Conservation (phyloP, 2,329 filamentous ascomycete genomes). For the Westerdykella aurantiaca region DNA sequence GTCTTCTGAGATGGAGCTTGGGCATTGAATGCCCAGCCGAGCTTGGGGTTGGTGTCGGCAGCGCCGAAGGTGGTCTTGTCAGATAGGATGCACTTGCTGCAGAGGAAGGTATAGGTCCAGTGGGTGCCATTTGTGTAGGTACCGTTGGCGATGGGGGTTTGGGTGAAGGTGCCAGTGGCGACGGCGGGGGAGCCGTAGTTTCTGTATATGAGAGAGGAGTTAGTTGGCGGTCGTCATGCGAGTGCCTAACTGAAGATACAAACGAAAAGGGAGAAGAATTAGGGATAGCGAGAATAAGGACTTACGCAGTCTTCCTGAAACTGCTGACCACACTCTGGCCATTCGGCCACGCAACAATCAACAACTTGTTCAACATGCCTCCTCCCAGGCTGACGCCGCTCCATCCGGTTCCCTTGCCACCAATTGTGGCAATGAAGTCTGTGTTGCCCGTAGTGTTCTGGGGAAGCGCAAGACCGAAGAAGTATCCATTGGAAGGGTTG, state of each 20-base stretch:
- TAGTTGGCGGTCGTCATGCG: neutral
- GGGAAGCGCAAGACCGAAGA: conserved; percentile 48
- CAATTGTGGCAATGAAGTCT: conserved; percentile 51
- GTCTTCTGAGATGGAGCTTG: conserved; percentile 16
- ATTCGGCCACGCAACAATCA: conserved; percentile 49
- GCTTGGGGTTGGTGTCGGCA: conserved; percentile 11
- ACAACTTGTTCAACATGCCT: conserved; percentile 44
- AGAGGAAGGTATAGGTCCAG: conserved; percentile 52
- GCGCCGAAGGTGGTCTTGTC: conserved; percentile 26
- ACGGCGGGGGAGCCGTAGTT: conserved; percentile 46
- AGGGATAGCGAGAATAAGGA: neutral
- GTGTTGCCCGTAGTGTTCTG: conserved; percentile 34
- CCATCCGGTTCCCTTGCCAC: conserved; percentile 46
- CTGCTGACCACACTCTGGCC: conserved; percentile 41
- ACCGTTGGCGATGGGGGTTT: conserved; percentile 46
- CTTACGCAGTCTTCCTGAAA: conserved; percentile 39
- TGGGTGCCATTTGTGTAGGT: conserved; percentile 51
- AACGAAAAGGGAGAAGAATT: neutral
- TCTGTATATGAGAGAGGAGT: conserved; percentile 10
- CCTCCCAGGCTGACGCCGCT: conserved; percentile 46
- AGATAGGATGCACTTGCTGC: conserved; percentile 31
- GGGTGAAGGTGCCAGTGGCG: conserved; percentile 41
- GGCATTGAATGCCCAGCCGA: conserved; percentile 23
- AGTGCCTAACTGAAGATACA: neutral
- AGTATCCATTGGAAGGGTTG: conserved; percentile 34